Conservation (phyloP, 2,329 filamentous ascomycete species). For the Talaromyces pinophilus region DNA sequence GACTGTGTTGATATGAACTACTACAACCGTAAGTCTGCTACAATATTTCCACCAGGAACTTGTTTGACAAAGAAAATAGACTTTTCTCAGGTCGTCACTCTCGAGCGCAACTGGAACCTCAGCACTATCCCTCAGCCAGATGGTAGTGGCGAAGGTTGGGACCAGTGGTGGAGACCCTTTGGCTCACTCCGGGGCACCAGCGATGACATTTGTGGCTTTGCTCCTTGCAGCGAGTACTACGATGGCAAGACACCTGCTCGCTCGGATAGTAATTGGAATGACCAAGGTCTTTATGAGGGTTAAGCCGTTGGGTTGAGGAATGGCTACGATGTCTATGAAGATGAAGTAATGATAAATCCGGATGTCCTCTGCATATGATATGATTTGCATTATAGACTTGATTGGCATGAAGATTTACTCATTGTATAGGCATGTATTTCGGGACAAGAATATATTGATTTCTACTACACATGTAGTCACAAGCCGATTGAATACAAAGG, state of each 20-base stretch:
- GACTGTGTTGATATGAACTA: conserved; percentile 23
- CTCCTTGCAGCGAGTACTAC: conserved; percentile 14
- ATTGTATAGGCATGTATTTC: not conserved
- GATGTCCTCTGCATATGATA: not conserved
- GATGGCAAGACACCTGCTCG: conserved; percentile 14
- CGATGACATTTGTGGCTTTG: conserved; percentile 9
- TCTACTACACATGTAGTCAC: not conserved
- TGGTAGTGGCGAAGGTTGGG: not conserved
- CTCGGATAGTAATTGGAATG: not conserved
- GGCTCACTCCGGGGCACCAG: not conserved
- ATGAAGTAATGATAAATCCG: not conserved
- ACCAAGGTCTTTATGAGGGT: not conserved
- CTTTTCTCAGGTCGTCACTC: conserved; percentile 10
- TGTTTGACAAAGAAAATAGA: not conserved
- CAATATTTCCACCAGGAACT: too few species aligned
- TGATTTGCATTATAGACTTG: not conserved
- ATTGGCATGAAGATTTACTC: not conserved
- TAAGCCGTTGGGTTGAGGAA: not conserved
- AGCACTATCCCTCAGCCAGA: not conserved
- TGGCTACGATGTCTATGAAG: not conserved
- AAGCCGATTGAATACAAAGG: not conserved
- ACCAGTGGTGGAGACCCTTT: conserved; percentile 14
- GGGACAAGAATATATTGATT: not conserved
- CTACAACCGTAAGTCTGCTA: conserved; percentile 24
- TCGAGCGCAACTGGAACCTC: conserved; percentile 15